Evolutionary conservation across 1,284 basidiomycete genomes (phyloP).

Genomic region (Ustilago loliicola): DNA sequence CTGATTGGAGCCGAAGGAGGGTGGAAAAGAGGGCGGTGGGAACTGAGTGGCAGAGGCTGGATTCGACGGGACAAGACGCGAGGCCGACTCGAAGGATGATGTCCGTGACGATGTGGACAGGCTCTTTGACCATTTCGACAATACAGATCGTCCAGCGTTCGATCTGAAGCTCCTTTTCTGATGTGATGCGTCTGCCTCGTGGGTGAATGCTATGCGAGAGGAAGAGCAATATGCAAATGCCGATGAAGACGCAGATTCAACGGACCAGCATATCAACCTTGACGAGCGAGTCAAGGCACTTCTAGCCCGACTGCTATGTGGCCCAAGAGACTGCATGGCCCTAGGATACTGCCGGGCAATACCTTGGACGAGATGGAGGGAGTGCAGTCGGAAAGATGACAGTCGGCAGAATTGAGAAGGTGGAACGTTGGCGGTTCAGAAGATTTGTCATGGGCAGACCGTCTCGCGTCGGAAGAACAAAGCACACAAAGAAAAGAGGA

Average conservation of each 20-base stretch:
- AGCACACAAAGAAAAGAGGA: not conserved
- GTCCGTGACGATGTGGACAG: conserved; percentile 13
- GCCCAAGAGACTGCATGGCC: not conserved
- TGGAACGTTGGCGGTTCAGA: not conserved
- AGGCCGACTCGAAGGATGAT: conserved; percentile 6
- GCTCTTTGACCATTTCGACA: not conserved
- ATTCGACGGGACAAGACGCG: conserved; percentile 24
- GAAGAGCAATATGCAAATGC: not conserved
- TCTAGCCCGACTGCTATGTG: not conserved
- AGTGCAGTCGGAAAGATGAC: not conserved
- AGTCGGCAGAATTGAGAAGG: not conserved
- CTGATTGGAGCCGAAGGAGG: conserved; percentile 61
- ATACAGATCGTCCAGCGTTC: not conserved
- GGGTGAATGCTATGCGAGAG: not conserved
- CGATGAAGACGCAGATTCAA: not conserved
- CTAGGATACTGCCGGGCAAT: not conserved
- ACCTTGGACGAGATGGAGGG: not conserved
- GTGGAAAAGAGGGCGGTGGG: conserved; percentile 50
- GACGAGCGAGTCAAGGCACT: not conserved
- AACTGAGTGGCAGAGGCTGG: conserved; percentile 27
- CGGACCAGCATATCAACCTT: not conserved
- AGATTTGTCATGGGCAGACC: conserved; percentile 17
- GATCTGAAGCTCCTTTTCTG: conserved; percentile 4
- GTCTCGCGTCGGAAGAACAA: conserved; percentile 1
- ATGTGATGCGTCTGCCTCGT: not conserved